Conservation (phyloP, 2,329 filamentous ascomycete species). For the Aphanoascus verrucosus region DNA sequence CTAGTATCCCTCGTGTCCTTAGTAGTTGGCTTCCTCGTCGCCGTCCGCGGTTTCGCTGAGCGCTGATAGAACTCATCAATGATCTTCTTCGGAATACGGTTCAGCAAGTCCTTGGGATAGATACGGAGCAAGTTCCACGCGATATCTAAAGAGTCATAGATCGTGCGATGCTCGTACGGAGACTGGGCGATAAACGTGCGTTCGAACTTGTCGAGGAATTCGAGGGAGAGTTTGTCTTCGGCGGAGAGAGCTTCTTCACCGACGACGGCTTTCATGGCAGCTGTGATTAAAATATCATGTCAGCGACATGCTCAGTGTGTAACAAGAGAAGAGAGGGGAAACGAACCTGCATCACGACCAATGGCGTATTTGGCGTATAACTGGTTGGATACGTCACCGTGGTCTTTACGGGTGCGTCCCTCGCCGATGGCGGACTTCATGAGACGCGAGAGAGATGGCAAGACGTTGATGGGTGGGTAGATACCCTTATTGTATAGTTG, state of each 20-base stretch:
- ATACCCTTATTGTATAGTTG: constrained; percentile 90
- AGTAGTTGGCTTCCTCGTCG: constrained; percentile 24
- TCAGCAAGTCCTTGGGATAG: constrained; percentile 95
- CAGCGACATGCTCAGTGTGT: not conserved
- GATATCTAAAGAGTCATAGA: constrained; percentile 87
- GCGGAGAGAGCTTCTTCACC: constrained; percentile 92
- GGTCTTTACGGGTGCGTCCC: constrained; percentile 90
- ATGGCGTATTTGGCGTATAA: constrained; percentile 99
- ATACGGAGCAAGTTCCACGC: constrained; percentile 95
- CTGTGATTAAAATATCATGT: constrained; percentile 29
- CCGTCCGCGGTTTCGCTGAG: constrained; percentile 30
- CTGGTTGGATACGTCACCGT: constrained; percentile 98
- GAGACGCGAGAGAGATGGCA: constrained; percentile 93
- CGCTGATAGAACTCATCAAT: constrained; percentile 75
- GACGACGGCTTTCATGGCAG: constrained; percentile 98
- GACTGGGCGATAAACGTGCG: constrained; percentile 87
- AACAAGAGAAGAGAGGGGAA: not conserved
- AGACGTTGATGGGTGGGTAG: constrained; percentile 96
- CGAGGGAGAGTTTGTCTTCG: constrained; percentile 94
- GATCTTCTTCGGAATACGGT: constrained; percentile 78
- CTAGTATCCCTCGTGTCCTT: constrained; percentile 41
- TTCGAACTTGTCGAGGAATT: constrained; percentile 98
- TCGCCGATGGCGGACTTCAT: constrained; percentile 99
- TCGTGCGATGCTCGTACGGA: constrained; percentile 80
- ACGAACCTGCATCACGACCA: constrained; percentile 69